Evolutionary conservation across 768 basidiomycete species (phyloP).

Genomic region (Tephrocybe rancida): DNA sequence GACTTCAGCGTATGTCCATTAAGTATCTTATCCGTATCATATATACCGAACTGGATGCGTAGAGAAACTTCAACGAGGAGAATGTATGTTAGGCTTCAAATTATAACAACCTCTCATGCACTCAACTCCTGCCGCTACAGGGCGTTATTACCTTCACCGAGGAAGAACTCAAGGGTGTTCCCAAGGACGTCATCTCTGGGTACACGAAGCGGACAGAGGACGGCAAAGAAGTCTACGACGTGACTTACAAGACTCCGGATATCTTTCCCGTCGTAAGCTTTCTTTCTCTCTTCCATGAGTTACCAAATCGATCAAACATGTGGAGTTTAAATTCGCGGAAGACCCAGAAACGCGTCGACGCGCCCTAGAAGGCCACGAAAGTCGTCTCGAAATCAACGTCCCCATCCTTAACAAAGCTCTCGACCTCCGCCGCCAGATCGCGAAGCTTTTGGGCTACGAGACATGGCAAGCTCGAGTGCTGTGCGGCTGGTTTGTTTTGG

Average conservation of each 20-base stretch:
- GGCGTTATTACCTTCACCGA: constrained; percentile 63
- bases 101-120: neutral
- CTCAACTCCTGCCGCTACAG: constrained; percentile 38
- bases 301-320: too few species aligned
- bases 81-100: constrained; percentile 49
- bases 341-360: constrained; percentile 66
- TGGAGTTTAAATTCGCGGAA: constrained; percentile 79
- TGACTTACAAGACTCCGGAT: constrained; percentile 83
- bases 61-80: constrained; percentile 93
- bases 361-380: constrained; percentile 71
- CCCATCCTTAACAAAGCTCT: constrained; percentile 70
- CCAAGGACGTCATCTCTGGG: constrained; percentile 76
- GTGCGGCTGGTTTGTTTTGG: neutral
- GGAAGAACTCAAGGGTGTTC: constrained; percentile 81
- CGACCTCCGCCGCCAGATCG: constrained; percentile 69
- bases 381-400: constrained; percentile 67
- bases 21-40: neutral
- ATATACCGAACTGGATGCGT: constrained; percentile 6
- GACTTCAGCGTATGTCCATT: constrained; percentile 69
- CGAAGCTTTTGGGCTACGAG: constrained; percentile 67
- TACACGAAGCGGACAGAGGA: constrained; percentile 68
- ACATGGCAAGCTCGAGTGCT: constrained; percentile 51
- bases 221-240: constrained; percentile 62
- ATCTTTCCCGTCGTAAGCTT: constrained; percentile 75
- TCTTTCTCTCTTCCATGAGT: too few species aligned